Evolutionary conservation across 106 monocot species (phyloP).

Genomic region (Ottelia alismoides): DNA sequence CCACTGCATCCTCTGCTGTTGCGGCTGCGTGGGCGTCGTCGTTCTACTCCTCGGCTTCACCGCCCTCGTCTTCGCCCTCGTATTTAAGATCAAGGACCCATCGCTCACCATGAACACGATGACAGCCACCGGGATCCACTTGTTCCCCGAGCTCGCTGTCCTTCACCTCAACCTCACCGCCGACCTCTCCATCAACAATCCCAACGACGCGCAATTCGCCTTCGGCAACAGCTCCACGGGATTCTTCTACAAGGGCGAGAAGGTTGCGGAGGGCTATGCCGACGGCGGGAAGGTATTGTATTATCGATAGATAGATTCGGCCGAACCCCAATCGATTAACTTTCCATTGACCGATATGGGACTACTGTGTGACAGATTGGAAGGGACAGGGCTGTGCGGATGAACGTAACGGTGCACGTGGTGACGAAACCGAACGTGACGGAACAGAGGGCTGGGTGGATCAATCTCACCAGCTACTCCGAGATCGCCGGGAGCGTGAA

Average conservation of each 20-base stretch:
- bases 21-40: background rate
- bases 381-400: background rate
- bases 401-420: conserved; percentile 19
- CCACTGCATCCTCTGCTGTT: conserved; percentile 1
- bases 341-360: too few species aligned
- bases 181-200: conserved; percentile 25
- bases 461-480: conserved; percentile 12
- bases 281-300: conserved; percentile 1
- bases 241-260: conserved; percentile 5
- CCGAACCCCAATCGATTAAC: too few species aligned
- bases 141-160: background rate
- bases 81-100: conserved; percentile 13
- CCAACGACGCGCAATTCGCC: conserved; percentile 11
- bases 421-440: background rate
- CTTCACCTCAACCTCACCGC: conserved; percentile 8
- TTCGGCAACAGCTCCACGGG: conserved; percentile 11
- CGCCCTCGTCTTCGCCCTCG: conserved; percentile 17
- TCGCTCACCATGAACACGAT: conserved; percentile 8
- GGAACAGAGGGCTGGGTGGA: background rate
- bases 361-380: too few species aligned
- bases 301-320: too few species aligned
- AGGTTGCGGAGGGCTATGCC: conserved; percentile 6
- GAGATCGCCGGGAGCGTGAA: conserved; percentile 16
- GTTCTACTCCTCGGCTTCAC: conserved; percentile 14
- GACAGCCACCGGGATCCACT: background rate